Evolutionary conservation across 768 basidiomycete genomes (phyloP), one percentile per base, ranked within the genome.

Genomic region (Rhodotorula paludigena): DNA sequence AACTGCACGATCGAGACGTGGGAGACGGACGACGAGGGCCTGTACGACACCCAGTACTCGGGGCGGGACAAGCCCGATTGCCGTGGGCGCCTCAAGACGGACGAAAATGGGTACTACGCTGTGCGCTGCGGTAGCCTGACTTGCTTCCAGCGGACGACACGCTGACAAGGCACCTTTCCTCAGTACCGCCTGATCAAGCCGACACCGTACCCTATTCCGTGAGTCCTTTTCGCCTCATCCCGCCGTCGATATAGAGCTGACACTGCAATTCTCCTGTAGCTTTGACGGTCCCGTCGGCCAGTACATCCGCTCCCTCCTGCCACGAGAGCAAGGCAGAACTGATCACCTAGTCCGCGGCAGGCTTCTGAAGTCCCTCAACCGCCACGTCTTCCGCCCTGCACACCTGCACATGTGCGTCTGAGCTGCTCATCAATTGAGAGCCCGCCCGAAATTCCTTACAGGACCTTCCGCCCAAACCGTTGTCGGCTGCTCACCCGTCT

Each of bases 351-450:
- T n/a, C 80, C 18, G n/a, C 15, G 23, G 25, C 55, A 38, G 28
- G 23, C 73, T 92, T 70, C 76, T 91, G 30, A 59, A 78, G 2
- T 75, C 75, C 0, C 80, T 90, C 14, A 64, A 69, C 45, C 81
- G 90, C 55, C 90, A 92, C 74, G 84, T 86, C 64, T 85, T 85
- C 80, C 82, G 90, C 21, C 90, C 90, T 18, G 88, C 84, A 52
- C 90, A 92, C 77, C 74, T 92, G 56, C 90, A 92, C 77, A 78
- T 91, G 67, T 61, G 28, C 3, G 68, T 42, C 35, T 28, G 23
- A 7, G 8, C 8, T 25, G 16, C 39, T 42, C 25, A 35, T 54
- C 5, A 39, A 8, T 25, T 14, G 25, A 41, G n/a, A 10, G 33
- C 41, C 44, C 38, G n/a, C n/a, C n/a, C n/a, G n/a, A n/a, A n/a